These are phyloP conservation scores for Linum tenue DNA, from an alignment of 345 rosid genomes.

Conservation along the genomic window DNA sequence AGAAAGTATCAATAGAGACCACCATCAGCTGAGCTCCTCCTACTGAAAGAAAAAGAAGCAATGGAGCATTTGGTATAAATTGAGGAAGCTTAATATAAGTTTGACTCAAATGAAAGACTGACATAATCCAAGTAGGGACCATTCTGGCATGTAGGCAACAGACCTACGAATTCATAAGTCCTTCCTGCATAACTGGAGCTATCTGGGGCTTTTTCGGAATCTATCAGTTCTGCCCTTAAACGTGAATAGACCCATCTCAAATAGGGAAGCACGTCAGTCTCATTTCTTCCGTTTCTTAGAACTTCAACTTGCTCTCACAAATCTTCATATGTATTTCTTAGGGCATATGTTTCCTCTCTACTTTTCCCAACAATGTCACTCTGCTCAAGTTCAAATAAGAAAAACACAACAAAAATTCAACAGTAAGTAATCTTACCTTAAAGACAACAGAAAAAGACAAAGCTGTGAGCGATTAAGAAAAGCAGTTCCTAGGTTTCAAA, in stretches of 20 bases:
- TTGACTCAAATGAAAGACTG: no score
- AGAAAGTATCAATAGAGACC: no score
- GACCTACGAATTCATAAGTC: conserved; percentile 17
- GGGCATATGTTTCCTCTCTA: conserved; percentile 48
- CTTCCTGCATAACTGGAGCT: conserved; percentile 31
- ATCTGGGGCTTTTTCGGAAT: conserved; percentile 28
- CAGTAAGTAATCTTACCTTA: not conserved
- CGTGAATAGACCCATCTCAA: conserved; percentile 78
- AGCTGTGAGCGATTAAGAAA: no score
- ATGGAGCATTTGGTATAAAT: no score
- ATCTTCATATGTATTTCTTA: conserved; percentile 55
- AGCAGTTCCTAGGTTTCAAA: no score
- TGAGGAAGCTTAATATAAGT: no score
- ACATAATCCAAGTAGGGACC: no score
- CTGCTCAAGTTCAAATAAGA: conserved; percentile 21
- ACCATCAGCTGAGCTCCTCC: no score
- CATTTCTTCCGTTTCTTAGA: conserved; percentile 53
- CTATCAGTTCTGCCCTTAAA: conserved; percentile 48
- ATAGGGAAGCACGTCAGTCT: conserved; percentile 70
- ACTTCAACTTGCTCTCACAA: conserved; percentile 67
- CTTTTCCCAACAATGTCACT: conserved; percentile 42
- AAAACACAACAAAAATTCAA: not conserved
- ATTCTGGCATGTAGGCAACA: not conserved
- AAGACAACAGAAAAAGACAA: no score
- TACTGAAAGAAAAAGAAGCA: no score